Evolutionary conservation across 2,329 filamentous ascomycete genomes (phyloP).

Genomic region (Cadophora sp.): DNA sequence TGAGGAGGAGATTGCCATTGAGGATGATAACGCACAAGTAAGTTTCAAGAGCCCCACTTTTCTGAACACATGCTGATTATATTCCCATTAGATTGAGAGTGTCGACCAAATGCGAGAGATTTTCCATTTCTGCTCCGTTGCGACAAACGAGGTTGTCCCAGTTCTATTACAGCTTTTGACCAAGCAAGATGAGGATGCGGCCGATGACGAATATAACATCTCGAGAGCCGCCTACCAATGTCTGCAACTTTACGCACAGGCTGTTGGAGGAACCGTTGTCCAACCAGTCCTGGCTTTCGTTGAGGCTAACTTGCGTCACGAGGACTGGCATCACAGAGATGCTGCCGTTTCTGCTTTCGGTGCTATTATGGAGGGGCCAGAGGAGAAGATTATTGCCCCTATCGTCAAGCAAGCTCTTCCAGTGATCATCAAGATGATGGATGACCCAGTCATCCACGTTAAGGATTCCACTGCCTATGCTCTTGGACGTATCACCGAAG

Average conservation of each 20-base stretch:
- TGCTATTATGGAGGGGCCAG: conserved; percentile 98
- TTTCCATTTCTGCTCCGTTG: conserved; percentile 95
- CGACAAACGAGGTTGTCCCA: conserved; percentile 91
- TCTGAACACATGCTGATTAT: conserved; percentile 16
- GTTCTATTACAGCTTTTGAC: conserved; percentile 88
- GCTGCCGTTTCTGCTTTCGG: conserved; percentile 97
- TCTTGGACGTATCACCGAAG: conserved; percentile 93
- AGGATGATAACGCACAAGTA: conserved; percentile 91
- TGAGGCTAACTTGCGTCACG: conserved; percentile 84
- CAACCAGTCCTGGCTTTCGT: conserved; percentile 89
- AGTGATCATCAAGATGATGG: conserved; percentile 89
- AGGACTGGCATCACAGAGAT: conserved; percentile 95
- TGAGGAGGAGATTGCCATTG: conserved; percentile 97
- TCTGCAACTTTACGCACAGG: conserved; percentile 92
- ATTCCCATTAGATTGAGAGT: conserved; percentile 37
- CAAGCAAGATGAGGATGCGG: conserved; percentile 96
- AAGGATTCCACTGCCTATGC: conserved; percentile 96
- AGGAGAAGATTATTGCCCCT: conserved; percentile 88
- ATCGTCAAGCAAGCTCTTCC: conserved; percentile 95
- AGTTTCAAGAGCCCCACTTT: conserved; percentile 32
- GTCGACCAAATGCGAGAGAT: conserved; percentile 76
- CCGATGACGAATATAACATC: conserved; percentile 97
- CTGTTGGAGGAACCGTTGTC: conserved; percentile 84
- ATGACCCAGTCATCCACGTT: conserved; percentile 87
- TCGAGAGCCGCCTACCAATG: conserved; percentile 96